phyloP scores from a whole-genome alignment of 192 early-diverging fungal genomes.

The Coemansia sp. region DNA sequence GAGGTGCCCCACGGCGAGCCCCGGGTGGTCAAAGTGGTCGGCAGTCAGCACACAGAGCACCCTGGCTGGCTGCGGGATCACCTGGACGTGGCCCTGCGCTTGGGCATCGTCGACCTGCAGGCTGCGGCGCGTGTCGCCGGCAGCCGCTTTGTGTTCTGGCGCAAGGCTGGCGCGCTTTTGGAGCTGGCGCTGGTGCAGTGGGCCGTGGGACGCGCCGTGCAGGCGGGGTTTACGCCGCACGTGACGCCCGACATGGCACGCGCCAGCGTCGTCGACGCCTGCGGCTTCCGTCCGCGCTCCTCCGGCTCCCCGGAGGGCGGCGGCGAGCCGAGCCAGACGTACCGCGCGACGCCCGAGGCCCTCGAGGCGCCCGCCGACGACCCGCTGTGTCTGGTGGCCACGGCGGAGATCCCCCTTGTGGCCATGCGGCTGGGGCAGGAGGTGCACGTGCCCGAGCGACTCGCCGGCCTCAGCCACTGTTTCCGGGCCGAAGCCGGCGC shows the following conservation, averaged over 20 bases:
- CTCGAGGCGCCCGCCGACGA: conserved; percentile 32
- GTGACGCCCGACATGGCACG: conserved; percentile 82
- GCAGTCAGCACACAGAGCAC: conserved; percentile 8
- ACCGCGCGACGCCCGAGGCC: conserved; percentile 58
- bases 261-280: conserved; percentile 74
- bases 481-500: conserved; percentile 90
- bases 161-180: conserved; percentile 80
- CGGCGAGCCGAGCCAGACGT: conserved; percentile 81
- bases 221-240: conserved; percentile 73
- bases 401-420: conserved; percentile 89
- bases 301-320: conserved; percentile 9
- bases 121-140: conserved; percentile 78
- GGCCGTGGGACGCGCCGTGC: conserved; percentile 71
- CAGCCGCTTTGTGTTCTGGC: conserved; percentile 82
- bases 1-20: conserved; percentile 13
- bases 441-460: conserved; percentile 59
- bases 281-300: conserved; percentile 83
- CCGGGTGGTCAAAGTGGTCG: too few species aligned
- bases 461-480: conserved; percentile 81
- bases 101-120: conserved; percentile 79
- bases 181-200: conserved; percentile 87
- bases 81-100: conserved; percentile 59
- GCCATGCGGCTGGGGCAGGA: conserved; percentile 75
- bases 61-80: conserved; percentile 58
- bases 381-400: conserved; percentile 74